These are phyloP conservation scores for Colletotrichum scovillei DNA, from an alignment of 2,329 filamentous ascomycete genomes.

Conservation along the genomic window DNA sequence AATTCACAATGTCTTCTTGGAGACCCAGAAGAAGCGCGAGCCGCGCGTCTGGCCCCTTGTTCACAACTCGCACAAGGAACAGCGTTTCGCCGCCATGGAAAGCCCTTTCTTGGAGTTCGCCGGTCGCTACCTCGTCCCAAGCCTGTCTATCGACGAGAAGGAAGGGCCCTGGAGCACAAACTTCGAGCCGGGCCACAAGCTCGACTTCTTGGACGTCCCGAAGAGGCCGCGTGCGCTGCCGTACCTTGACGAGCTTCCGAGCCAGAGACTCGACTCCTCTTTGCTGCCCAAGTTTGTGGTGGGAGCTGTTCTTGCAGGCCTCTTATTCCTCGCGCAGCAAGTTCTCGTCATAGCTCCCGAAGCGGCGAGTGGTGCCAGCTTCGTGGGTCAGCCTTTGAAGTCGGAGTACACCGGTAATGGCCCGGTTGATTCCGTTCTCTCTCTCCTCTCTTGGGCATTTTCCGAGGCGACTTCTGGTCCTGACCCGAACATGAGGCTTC, in stretches of 20 bases:
- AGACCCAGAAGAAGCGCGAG: conserved; percentile 38
- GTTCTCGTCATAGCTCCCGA: background rate
- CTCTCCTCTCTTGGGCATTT: background rate
- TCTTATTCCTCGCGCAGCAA: conserved; percentile 5
- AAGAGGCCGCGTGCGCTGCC: conserved; percentile 29
- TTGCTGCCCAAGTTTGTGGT: background rate
- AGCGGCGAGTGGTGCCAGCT: background rate
- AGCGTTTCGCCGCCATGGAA: conserved; percentile 38
- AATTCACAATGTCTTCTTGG: conserved; percentile 27
- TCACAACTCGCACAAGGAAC: conserved; percentile 32
- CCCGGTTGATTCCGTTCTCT: background rate
- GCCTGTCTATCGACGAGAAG: conserved; percentile 8
- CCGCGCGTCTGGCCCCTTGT: conserved; percentile 30
- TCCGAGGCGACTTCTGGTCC: background rate
- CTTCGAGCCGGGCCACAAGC: conserved; percentile 7
- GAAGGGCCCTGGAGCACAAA: conserved; percentile 1
- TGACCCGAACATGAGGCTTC: background rate
- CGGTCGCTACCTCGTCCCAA: background rate
- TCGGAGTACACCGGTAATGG: background rate
- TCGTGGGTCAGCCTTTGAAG: background rate
- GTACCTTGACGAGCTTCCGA: conserved; percentile 36
- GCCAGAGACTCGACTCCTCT: background rate
- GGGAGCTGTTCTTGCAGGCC: background rate
- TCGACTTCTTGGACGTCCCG: conserved; percentile 26
- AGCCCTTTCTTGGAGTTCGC: conserved; percentile 22